Base-by-base conservation (phyloP, 768 basidiomycete genomes). In the Tephrocybe sp. region DNA sequence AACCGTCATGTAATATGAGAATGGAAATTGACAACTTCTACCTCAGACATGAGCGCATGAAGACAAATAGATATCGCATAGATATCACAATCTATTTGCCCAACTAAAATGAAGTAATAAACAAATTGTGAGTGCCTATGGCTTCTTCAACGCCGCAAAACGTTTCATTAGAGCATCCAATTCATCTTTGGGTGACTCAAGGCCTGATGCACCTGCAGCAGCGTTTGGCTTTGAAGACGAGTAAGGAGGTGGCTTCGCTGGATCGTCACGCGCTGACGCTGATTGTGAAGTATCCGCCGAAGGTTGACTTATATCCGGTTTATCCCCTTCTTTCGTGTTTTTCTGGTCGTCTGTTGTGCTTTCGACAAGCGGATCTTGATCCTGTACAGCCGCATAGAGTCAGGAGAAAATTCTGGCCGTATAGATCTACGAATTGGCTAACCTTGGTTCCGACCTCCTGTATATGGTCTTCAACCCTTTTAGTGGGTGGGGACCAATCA, bases 81-180 rank as follows among this genome's bases (percentile, higher is more conserved):
- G 11, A 30, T 47, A 20, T 14, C n/a, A n/a, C n/a, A n/a, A n/a
- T n/a, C n/a, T n/a, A n/a, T n/a, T n/a, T n/a, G n/a, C n/a, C n/a
- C n/a, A n/a, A n/a, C n/a, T n/a, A n/a, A n/a, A n/a, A n/a, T n/a
- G n/a, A n/a, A n/a, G n/a, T n/a, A n/a, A n/a, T n/a, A n/a, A n/a
- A n/a, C n/a, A n/a, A n/a, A n/a, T n/a, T n/a, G 7, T 14, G 11
- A 11, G 41, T 12, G 34, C 31, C 68, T 67, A 91, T 41, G 83
- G 82, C 70, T 90, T 91, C 75, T 95, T 97, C 60, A 97, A 69
- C 23, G 83, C 86, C 54, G 88, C 91, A 61, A 97, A 96, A 51
- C 94, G 82, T 65, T 80, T 83, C 45, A 85, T 72, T 44, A 97
- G 73, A 17, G 80, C 74, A 34, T 87, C 86, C 60, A 92, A 90